Evolutionary conservation across 768 basidiomycete species (phyloP), one percentile per base, ranked within the genome.

Genomic region (Boletus vermiculosoides): DNA sequence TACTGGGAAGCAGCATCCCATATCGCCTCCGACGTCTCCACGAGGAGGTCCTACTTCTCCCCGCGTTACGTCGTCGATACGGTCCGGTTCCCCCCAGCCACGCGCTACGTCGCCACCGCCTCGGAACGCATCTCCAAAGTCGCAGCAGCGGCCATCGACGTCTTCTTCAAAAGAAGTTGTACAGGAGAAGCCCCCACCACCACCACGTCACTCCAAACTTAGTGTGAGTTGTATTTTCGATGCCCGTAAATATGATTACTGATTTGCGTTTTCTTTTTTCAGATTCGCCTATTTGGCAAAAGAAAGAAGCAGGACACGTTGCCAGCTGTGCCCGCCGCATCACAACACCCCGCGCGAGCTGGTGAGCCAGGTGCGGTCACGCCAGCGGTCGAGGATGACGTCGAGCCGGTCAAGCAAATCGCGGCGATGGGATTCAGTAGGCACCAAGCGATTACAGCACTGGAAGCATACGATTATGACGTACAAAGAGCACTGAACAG

Each of bases 341-440:
- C 74, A 10, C 71, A 71, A 30, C 74, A 79, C 4, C 71, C 75
- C 7, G 73, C 78, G 42, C 78, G 82, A 23, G 70, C 74, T 28
- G 81, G 83, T 57, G 80, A 83, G 59, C 69, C 74, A 1, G 71
- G 65, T 5, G 58, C 63, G 37, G 37, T 4, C 11, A 81, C 85
- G 2, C 83, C 87, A 1, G 80, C 80, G 13, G 76, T 78, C 13
- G 86, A 85, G 30, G 89, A 89, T 60, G 90, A 94, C 56, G 84
- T 86, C 13, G 85, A 86, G 59, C 76, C 86, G 2, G 88, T 94
- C 22, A 90, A 86, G 66, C 86, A 89, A 67, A 76, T 98, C 40
- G 85, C 85, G 46, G 82, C 80, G 20, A 97, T 98, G 94, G 96
- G 96, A 25, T 98, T 98, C 77, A 86, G 82, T 59, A 83, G 95